Percentiles rank a stretch among this genome's conserved stretches.
phyloP scores from a whole-genome alignment of 169 alveolate genomes.

The Cryptosporidium sp. region DNA sequence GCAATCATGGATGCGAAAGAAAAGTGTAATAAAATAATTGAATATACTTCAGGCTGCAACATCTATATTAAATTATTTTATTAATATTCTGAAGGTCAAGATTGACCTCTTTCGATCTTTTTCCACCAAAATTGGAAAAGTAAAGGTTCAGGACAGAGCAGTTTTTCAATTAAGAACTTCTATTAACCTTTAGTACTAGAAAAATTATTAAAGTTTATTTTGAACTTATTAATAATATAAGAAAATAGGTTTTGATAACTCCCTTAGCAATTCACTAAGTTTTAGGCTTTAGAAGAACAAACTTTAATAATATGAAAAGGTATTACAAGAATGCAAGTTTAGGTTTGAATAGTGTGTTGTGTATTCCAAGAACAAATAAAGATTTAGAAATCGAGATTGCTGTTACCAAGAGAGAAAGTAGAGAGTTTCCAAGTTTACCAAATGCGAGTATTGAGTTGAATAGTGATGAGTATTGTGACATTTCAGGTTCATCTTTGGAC shows the following conservation, averaged over 20 bases:
- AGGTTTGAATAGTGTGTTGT: conserved; percentile 1
- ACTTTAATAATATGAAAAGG: conserved; percentile 22
- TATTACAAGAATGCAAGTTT: conserved; percentile 38
- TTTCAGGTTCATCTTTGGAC: neutral
- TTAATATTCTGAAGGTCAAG: too few species aligned
- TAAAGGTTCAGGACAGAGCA: neutral
- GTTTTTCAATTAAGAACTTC: neutral
- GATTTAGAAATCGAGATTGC: conserved; percentile 12
- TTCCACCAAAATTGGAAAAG: neutral
- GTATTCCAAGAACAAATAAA: conserved; percentile 22
- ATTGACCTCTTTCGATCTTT: too few species aligned
- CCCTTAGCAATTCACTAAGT: neutral
- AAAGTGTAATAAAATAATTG: too few species aligned
- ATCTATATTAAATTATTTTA: too few species aligned
- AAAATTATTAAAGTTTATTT: neutral
- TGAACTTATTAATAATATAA: neutral
- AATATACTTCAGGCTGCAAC: too few species aligned
- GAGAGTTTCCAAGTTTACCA: conserved; percentile 43
- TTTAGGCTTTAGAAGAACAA: conserved; percentile 3
- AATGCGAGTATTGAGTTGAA: neutral
- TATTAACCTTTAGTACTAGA: neutral
- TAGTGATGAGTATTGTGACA: neutral
- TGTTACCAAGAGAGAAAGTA: conserved; percentile 54
- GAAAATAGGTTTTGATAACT: neutral
- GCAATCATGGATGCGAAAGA: too few species aligned